Base-by-base conservation (phyloP, 306 rosid genomes). In the Dryas drummondii region DNA sequence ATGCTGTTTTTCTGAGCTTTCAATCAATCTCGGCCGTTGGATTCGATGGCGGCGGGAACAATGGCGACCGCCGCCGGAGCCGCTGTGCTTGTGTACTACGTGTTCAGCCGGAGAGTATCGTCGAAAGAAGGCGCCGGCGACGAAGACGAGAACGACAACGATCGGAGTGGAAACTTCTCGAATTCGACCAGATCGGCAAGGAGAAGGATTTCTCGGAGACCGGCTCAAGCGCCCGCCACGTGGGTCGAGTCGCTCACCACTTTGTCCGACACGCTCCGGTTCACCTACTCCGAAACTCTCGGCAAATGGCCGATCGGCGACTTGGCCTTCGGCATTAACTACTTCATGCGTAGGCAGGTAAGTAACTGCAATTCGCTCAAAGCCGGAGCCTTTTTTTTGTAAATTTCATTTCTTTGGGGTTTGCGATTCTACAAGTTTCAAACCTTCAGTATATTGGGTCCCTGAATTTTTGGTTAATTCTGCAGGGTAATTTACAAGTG, bases 241-340 rank as follows among this genome's bases (percentile, higher is more conserved):
- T 80, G 93, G 78, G 75, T 92, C 16, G 99, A 94, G 82, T 87
- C 99, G 46, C 85, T 94, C 48, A 82, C 81, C 2, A 94, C 92
- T 45, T 71, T 94, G 61, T 86, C 97, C 16, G 99, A 94, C 78
- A 94, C 99, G 54, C 80, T 94, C 64, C 83, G 99, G 81, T 94
- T 87, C 56, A 94, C 97, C 4, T 92, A 94, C 71, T 81, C 99
- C 0, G 97, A 94, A 75, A 94, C 99, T 9, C 79, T 94, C 26
- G 97, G 97, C 1, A 94, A 91, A 72, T 94, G 99, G 99, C 97
- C 97, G 66, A 94, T 94, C 76, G 97, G 99, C 44, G 99, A 94
- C 80, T 87, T 94, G 89, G 99, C 99, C 50, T 94, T 94, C 49
- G 99, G 99, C 27, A 92, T 94, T 81, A 94, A 94, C 73, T 94